Base-by-base conservation (phyloP, 345 rosid genomes). In the Rhodomyrtus tomentosa region DNA sequence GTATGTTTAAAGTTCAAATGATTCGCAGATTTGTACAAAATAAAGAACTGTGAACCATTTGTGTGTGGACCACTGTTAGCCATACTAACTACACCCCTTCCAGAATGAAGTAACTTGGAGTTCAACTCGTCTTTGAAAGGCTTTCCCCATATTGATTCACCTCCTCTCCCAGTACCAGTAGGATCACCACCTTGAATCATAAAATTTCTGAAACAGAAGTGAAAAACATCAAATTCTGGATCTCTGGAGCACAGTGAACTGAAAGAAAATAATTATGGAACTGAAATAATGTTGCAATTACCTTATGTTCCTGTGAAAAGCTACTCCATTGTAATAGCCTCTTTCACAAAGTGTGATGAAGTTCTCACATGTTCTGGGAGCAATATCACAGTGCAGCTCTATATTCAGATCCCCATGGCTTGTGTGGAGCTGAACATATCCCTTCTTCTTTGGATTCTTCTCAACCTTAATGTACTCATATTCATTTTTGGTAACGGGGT, bases 141-240 rank as follows among this genome's bases (percentile, higher is more conserved):
- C 89, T 95, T 95, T 54, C 98, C 99, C 99, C 99, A 95, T 80
- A 95, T 96, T 11, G 99, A 95, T 90, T 97, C 93, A 22, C 99
- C 99, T 84, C 99, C 98, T 85, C 53, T 90, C 87, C 98, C 98
- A 54, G 96, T 95, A 49, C 99, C 96, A 82, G 96, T 96, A 80
- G 99, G 99, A 89, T 97, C 99, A 74, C 99, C 98, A 36, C 99
- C 99, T 93, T 97, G 99, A 88, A 97, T 95, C 98, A 95, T 97
- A 88, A 95, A 97, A 92, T 94, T 97, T 92, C 99, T 93, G 85
- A 36, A 83, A 48, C 22, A 53, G 59, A 58, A 18, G 29, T 80
- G 62, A 83, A 25, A 82, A 79, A 21, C 22, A 53, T 83, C 84
- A 85, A 81, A 52, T 55, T 82, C 55, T 56, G 55, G 45, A 82